Evolutionary conservation across 768 basidiomycete species (phyloP).

Genomic region (Lanmaoa pseudosensibilis): DNA sequence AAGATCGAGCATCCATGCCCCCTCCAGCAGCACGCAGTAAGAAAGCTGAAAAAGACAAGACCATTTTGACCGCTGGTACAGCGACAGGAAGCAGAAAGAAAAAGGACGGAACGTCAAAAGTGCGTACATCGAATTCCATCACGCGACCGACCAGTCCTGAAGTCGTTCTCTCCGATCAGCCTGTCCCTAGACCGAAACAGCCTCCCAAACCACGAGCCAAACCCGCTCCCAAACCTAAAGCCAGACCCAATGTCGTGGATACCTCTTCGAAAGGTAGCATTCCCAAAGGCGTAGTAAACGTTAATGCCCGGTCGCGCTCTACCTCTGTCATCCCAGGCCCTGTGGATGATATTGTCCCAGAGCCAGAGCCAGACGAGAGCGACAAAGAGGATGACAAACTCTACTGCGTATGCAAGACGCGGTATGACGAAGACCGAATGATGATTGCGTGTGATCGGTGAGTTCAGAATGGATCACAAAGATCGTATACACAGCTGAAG

Average conservation of each 20-base stretch:
- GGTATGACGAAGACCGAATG: slow-evolving; percentile 80
- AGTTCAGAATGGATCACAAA: slow-evolving; percentile 26
- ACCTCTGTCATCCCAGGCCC: slow-evolving; percentile 63
- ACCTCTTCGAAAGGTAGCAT: slow-evolving; percentile 16
- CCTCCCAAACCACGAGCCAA: slow-evolving; percentile 35
- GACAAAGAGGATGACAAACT: slow-evolving; percentile 53
- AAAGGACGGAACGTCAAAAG: slow-evolving; percentile 27
- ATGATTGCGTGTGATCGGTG: slow-evolving; percentile 96
- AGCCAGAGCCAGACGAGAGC: slow-evolving; percentile 47
- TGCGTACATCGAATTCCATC: slow-evolving; percentile 3
- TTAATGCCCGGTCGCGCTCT: slow-evolving; percentile 60
- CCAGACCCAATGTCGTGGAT: slow-evolving; percentile 13
- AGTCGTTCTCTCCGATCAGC: slow-evolving; percentile 6
- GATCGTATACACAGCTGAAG: not conserved
- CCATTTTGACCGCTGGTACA: not conserved
- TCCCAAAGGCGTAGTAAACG: slow-evolving; percentile 26
- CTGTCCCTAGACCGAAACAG: slow-evolving; percentile 29
- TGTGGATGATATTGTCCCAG: slow-evolving; percentile 44
- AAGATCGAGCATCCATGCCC: slow-evolving; percentile 59
- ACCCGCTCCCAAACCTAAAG: slow-evolving; percentile 31
- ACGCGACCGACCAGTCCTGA: not conserved
- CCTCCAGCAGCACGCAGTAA: slow-evolving; percentile 39
- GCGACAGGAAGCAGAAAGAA: slow-evolving; percentile 38
- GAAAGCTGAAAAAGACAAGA: slow-evolving; percentile 29
- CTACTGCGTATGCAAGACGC: slow-evolving; percentile 87